Percentiles rank a stretch among this genome's conserved stretches.
Conservation (phyloP, 805 yeast species). For the Candida manassasensis region DNA sequence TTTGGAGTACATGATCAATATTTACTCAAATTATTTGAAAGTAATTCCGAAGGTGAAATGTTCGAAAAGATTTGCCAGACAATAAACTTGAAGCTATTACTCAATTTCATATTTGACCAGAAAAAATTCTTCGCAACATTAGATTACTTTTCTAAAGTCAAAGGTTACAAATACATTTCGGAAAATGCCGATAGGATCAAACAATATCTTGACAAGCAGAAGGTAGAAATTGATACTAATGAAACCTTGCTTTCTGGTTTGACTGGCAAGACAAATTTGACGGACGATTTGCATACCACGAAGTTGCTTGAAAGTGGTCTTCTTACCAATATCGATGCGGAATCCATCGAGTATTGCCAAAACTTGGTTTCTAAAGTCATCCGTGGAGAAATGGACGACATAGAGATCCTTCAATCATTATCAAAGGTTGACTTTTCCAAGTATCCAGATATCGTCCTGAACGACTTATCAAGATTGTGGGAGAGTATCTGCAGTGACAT, state of each 20-base stretch:
- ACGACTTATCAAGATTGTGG: constrained; percentile 16
- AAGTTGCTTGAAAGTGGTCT: constrained; percentile 1
- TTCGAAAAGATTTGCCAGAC: constrained; percentile 49
- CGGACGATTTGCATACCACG: background rate
- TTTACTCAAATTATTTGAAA: constrained; percentile 28
- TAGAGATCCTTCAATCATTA: constrained; percentile 18
- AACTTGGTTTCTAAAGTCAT: background rate
- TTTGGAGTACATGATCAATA: constrained; percentile 22
- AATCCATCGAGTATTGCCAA: background rate
- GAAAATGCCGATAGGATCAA: constrained; percentile 11
- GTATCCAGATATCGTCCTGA: constrained; percentile 6
- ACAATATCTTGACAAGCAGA: background rate
- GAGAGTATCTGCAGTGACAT: constrained; percentile 11
- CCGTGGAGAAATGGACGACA: constrained; percentile 1
- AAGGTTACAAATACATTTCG: constrained; percentile 23
- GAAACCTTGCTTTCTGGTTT: background rate
- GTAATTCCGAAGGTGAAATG: constrained; percentile 47
- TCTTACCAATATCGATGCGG: background rate
- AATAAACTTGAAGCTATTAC: constrained; percentile 42
- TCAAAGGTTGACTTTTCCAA: constrained; percentile 16
- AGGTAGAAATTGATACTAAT: background rate
- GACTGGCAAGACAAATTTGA: background rate
- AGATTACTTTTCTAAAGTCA: constrained; percentile 36
- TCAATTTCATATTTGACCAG: constrained; percentile 29
- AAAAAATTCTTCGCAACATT: constrained; percentile 22